A percentile compares a stretch with the other conserved stretches of the same genome.
Conservation (phyloP, 2,329 filamentous ascomycete species). For the Furcasterigmium furcatum region DNA sequence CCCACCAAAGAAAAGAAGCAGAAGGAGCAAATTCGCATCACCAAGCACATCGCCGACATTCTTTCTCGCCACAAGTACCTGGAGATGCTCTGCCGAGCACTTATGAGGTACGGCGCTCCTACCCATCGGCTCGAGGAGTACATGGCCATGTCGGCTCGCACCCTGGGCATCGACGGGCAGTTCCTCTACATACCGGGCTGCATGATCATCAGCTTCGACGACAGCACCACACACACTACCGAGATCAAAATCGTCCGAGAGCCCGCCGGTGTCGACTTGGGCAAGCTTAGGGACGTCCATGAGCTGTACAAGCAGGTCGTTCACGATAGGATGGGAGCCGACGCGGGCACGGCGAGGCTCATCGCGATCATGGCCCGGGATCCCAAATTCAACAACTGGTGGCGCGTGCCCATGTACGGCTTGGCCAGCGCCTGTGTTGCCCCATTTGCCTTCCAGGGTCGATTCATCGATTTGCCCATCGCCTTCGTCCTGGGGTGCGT, state of each 20-base stretch:
- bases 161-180: constrained; percentile 83
- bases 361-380: constrained; percentile 49
- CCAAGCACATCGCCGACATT: constrained; percentile 61
- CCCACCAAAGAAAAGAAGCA: constrained; percentile 19
- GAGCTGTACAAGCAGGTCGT: constrained; percentile 81
- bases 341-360: constrained; percentile 63
- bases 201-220: constrained; percentile 93
- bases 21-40: constrained; percentile 37
- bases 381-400: constrained; percentile 46
- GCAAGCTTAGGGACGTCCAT: constrained; percentile 70
- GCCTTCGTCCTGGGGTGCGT: constrained; percentile 73
- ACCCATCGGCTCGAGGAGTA: constrained; percentile 92
- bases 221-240: constrained; percentile 69
- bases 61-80: constrained; percentile 80
- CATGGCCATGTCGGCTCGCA: constrained; percentile 84
- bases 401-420: constrained; percentile 67
- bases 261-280: constrained; percentile 70
- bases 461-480: constrained; percentile 74
- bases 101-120: constrained; percentile 89
- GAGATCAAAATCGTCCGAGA: constrained; percentile 71
- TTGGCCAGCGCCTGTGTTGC: constrained; percentile 73
- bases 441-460: constrained; percentile 75
- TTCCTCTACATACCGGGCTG: constrained; percentile 88
- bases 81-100: constrained; percentile 75
- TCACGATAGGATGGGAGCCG: constrained; percentile 69